phyloP scores from a whole-genome alignment of 2,329 filamentous ascomycete species.

The Pezicula carpinea region DNA sequence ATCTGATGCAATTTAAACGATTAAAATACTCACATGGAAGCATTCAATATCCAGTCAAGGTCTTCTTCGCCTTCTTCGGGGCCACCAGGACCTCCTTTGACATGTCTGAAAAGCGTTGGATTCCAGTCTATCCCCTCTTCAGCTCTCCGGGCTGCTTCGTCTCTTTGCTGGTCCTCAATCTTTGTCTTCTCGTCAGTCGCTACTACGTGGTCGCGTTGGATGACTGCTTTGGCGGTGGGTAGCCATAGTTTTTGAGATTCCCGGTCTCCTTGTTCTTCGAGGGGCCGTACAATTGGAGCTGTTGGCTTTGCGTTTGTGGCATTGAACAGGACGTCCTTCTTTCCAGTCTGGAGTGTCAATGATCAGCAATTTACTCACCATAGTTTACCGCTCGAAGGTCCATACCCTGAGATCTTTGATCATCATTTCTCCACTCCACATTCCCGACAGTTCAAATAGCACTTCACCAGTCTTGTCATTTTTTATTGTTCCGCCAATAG shows the following conservation, averaged over 20 bases:
- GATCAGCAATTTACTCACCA: background rate
- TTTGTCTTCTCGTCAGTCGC: slow-evolving; percentile 96
- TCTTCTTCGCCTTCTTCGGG: slow-evolving; percentile 79
- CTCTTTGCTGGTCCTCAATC: slow-evolving; percentile 87
- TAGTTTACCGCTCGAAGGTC: slow-evolving; percentile 21
- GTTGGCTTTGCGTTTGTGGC: slow-evolving; percentile 74
- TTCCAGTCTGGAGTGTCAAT: slow-evolving; percentile 61
- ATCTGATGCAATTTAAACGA: background rate
- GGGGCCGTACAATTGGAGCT: slow-evolving; percentile 65
- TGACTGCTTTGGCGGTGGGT: slow-evolving; percentile 75
- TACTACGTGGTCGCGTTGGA: slow-evolving; percentile 76
- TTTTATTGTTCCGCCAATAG: slow-evolving; percentile 87
- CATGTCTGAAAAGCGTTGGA: slow-evolving; percentile 76
- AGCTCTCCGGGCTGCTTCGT: slow-evolving; percentile 75
- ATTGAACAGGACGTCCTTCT: slow-evolving; percentile 87
- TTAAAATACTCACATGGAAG: slow-evolving; percentile 62
- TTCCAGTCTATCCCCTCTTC: slow-evolving; percentile 83
- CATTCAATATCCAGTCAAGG: slow-evolving; percentile 92
- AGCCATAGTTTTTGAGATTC: slow-evolving; percentile 89
- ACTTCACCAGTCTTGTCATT: slow-evolving; percentile 81
- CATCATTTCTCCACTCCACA: slow-evolving; percentile 94
- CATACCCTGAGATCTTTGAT: slow-evolving; percentile 79
- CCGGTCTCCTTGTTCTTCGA: slow-evolving; percentile 81
- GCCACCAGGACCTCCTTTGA: slow-evolving; percentile 65
- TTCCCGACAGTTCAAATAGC: slow-evolving; percentile 85